Evolutionary conservation across 176 grass and related monocot species (phyloP).

Genomic region (Elaeis guineensis): DNA sequence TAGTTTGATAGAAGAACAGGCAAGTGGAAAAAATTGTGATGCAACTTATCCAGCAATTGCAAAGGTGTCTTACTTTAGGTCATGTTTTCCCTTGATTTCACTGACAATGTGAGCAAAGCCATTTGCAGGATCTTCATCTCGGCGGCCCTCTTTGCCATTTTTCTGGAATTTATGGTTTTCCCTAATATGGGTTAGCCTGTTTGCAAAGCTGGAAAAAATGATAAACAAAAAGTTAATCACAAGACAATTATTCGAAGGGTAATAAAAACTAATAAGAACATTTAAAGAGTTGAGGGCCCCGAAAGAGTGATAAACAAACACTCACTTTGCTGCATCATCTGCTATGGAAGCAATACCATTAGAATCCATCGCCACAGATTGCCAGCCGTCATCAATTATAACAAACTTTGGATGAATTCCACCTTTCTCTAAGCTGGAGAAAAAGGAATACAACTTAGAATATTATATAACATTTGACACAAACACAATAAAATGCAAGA

Average conservation of each 20-base stretch:
- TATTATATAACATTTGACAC: too few species aligned
- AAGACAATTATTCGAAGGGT: background rate
- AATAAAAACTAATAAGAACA: constrained; percentile 2
- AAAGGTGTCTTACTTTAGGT: constrained; percentile 45
- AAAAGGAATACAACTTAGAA: background rate
- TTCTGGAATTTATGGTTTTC: constrained; percentile 92
- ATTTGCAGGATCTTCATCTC: constrained; percentile 53
- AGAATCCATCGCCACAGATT: constrained; percentile 57
- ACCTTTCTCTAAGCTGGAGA: constrained; percentile 49
- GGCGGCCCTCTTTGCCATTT: constrained; percentile 46
- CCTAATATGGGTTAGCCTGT: constrained; percentile 79
- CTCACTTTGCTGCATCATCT: constrained; percentile 76
- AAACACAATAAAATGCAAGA: background rate
- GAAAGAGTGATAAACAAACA: background rate
- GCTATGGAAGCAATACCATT: constrained; percentile 32
- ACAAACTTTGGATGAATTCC: constrained; percentile 59
- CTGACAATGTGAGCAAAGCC: constrained; percentile 44
- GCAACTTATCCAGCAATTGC: background rate
- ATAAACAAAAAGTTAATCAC: constrained; percentile 1
- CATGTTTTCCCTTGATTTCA: constrained; percentile 65
- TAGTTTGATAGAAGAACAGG: background rate
- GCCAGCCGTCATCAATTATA: constrained; percentile 88
- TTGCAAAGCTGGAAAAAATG: constrained; percentile 57
- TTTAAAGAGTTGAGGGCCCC: too few species aligned
- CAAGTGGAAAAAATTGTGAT: background rate